Conservation (phyloP, 1,284 basidiomycete species). For the Melampsora medusae region DNA sequence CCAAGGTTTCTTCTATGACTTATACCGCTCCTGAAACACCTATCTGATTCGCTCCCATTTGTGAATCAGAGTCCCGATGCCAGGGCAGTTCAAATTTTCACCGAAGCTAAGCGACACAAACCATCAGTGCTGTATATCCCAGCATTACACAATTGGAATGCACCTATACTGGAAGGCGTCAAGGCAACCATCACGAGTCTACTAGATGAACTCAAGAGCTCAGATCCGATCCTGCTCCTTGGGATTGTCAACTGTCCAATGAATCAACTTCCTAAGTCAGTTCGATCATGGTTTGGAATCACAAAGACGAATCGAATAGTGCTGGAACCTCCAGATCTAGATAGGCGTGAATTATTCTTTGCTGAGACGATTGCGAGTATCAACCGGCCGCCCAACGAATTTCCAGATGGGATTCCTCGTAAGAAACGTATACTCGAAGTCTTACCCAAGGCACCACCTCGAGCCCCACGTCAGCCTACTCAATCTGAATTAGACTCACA, state of each 20-base stretch:
- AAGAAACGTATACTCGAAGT: constrained; percentile 80
- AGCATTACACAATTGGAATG: constrained; percentile 75
- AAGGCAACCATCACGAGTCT: constrained; percentile 82
- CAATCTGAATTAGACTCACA: constrained; percentile 79
- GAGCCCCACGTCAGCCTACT: constrained; percentile 78
- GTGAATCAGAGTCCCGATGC: constrained; percentile 75
- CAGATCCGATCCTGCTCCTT: constrained; percentile 86
- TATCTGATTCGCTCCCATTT: not conserved
- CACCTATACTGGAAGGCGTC: constrained; percentile 78
- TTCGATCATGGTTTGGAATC: constrained; percentile 86
- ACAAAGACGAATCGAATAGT: constrained; percentile 71
- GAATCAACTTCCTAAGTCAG: constrained; percentile 71
- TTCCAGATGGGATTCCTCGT: constrained; percentile 83
- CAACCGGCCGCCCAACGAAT: constrained; percentile 71
- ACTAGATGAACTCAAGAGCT: constrained; percentile 82
- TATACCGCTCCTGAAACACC: not conserved
- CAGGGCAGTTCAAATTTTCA: constrained; percentile 89
- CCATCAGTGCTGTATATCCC: constrained; percentile 95
- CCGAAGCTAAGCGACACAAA: constrained; percentile 95
- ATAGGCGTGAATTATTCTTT: constrained; percentile 59
- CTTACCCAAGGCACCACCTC: constrained; percentile 81
- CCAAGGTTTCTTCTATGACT: not conserved
- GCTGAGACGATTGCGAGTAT: constrained; percentile 52
- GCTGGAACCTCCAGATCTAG: constrained; percentile 66
- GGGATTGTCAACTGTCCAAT: constrained; percentile 80